Evolutionary conservation across 2,329 filamentous ascomycete species (phyloP), one percentile per base, ranked within the genome.

Genomic region (Sporothrix inflata): DNA sequence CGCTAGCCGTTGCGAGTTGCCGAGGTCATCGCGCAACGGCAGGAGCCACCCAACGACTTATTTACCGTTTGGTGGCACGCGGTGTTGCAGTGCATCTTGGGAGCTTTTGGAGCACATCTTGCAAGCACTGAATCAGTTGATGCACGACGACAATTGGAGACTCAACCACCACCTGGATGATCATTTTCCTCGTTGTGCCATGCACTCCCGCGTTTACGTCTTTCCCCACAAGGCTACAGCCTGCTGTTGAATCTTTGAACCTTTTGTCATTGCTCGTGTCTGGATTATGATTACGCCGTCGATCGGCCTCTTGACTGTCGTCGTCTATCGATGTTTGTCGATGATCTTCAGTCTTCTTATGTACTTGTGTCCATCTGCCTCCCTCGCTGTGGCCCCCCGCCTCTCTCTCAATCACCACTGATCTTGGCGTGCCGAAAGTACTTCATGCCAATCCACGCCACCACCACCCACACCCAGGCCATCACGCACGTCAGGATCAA

Each of bases 391-490:
- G 11, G 12, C 3, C 12, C 2, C 16, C 16, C 1, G 27, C 24
- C 14, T 14, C 27, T 19, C 55, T n/a, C 34, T 82, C 76, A 93
- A 79, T 90, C 88, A 42, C 87, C 87, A 72, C 84, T 88, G 73
- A 98, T 97, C 84, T 97, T 97, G 45, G 96, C 95, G 85, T 99
- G 96, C 77, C 94, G 90, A 79, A 99, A 99, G 81, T 98, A 98
- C 81, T 99, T 99, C 95, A 99, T 98, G 30, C 96, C 96, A 66
- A 98, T 91, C 96, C 96, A 99, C 12, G 97, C 96, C 72, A 97
- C 91, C 14, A 97, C 90, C 21, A 98, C 96, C 96, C 96, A 99
- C 6, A 98, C 94, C 96, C 96, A 99, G 21, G 94, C 94, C 93
- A 99, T 98, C 38, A 99, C 93, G 65, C 91, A 91, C 3, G 95